These are phyloP conservation scores for Hanseniaspora lindneri DNA, from an alignment of 805 yeast species.

Conservation along the genomic window DNA sequence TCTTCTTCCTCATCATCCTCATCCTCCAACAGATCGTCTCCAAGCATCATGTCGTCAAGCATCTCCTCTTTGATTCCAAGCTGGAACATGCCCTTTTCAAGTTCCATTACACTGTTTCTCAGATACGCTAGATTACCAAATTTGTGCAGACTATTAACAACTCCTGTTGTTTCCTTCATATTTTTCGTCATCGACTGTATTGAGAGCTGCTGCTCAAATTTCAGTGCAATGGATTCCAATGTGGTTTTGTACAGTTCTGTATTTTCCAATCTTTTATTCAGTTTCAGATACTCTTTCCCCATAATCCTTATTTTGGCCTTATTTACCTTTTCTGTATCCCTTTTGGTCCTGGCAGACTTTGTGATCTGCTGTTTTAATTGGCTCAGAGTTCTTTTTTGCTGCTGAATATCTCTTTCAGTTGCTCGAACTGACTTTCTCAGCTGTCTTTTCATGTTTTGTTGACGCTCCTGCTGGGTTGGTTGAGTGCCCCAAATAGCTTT, in stretches of 20 bases:
- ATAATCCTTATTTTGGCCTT: conserved; percentile 50
- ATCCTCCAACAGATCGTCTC: conserved; percentile 46
- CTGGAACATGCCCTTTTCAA: conserved; percentile 76
- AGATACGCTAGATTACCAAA: conserved; percentile 70
- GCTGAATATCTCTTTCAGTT: conserved; percentile 63
- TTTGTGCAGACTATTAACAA: conserved; percentile 81
- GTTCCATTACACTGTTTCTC: conserved; percentile 68
- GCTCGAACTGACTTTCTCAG: conserved; percentile 78
- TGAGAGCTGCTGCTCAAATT: conserved; percentile 83
- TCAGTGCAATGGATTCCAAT: conserved; percentile 72
- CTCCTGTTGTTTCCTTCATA: conserved; percentile 60
- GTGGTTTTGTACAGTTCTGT: conserved; percentile 52
- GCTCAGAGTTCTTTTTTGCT: conserved; percentile 54
- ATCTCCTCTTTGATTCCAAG: conserved; percentile 84
- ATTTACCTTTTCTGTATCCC: background rate
- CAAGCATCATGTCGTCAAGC: conserved; percentile 71
- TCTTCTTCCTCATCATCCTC: conserved; percentile 45
- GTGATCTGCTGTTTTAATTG: conserved; percentile 40
- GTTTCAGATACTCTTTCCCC: conserved; percentile 68
- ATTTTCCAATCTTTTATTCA: conserved; percentile 43
- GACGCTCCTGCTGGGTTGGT: conserved; percentile 88
- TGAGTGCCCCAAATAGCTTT: conserved; percentile 70
- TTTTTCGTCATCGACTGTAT: conserved; percentile 72
- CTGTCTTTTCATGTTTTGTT: conserved; percentile 60
- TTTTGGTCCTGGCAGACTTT: background rate